phyloP scores from a whole-genome alignment of 1,284 basidiomycete species.

The Heterobasidion parviporum region DNA sequence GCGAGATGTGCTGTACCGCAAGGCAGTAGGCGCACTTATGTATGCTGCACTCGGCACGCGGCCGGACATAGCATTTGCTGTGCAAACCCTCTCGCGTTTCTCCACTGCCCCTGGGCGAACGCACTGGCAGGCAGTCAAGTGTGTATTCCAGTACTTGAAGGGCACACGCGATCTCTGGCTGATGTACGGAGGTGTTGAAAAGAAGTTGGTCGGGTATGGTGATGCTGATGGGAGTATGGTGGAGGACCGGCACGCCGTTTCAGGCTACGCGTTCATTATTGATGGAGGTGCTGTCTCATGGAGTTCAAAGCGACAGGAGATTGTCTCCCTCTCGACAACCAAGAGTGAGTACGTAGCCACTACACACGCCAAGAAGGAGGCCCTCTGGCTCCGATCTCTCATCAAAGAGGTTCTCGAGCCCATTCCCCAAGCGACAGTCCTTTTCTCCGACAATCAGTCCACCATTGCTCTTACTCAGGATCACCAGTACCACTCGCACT shows the following conservation, averaged over 20 bases:
- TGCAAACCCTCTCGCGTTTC: no score
- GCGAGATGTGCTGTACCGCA: no score
- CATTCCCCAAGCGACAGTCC: neutral
- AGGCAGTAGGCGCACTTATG: no score
- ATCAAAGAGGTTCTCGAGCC: slow-evolving; percentile 5
- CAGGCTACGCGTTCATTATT: slow-evolving; percentile 13
- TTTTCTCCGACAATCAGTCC: neutral
- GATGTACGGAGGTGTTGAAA: no score
- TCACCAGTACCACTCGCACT: neutral
- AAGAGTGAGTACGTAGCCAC: slow-evolving; percentile 23
- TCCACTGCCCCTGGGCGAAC: no score
- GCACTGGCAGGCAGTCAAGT: no score
- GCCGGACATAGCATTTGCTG: no score
- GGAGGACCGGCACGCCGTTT: neutral
- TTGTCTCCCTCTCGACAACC: slow-evolving; percentile 15
- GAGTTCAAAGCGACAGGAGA: slow-evolving; percentile 15
- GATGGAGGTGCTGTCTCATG: slow-evolving; percentile 12
- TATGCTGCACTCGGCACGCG: no score
- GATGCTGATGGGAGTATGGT: no score
- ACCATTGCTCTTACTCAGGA: neutral
- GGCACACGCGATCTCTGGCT: no score
- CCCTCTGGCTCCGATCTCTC: slow-evolving; percentile 15
- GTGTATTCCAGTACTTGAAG: no score
- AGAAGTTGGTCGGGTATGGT: no score
- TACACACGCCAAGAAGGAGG: slow-evolving; percentile 12